Evolutionary conservation across 1,139 yeast genomes (phyloP).

Genomic region (Maudiozyma humilis): DNA sequence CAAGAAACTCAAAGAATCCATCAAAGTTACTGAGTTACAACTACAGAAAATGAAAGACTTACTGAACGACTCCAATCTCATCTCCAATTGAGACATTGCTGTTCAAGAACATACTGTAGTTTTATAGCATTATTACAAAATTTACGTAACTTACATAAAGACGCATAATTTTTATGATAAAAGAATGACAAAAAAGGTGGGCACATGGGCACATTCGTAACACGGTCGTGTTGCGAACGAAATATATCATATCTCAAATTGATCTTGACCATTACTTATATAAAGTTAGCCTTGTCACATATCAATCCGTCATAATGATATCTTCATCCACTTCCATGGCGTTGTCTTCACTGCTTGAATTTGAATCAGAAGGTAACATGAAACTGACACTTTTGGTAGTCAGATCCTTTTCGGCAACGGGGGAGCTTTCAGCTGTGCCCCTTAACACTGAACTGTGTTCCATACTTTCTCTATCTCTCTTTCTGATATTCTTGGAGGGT

Average conservation of each 20-base stretch:
- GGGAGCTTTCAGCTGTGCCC: not conserved
- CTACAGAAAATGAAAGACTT: slow-evolving; percentile 35
- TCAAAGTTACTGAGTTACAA: slow-evolving; percentile 46
- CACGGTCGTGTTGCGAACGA: too few species aligned
- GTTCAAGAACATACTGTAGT: too few species aligned
- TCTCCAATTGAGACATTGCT: not conserved
- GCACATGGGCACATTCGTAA: too few species aligned
- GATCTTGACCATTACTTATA: too few species aligned
- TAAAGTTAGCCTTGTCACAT: not conserved
- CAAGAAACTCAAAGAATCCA: slow-evolving; percentile 42
- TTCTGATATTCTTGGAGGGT: not conserved
- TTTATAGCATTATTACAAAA: too few species aligned
- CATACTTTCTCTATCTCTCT: slow-evolving; percentile 4
- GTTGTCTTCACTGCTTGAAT: slow-evolving; percentile 4
- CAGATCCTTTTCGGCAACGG: not conserved
- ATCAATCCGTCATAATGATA: slow-evolving; percentile 1
- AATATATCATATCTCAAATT: too few species aligned
- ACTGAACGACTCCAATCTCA: slow-evolving; percentile 6
- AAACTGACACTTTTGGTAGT: slow-evolving; percentile 17
- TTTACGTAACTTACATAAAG: too few species aligned
- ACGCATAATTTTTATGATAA: too few species aligned
- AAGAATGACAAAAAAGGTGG: too few species aligned
- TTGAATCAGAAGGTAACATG: slow-evolving; percentile 12
- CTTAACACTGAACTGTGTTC: slow-evolving; percentile 9
- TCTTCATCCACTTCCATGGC: slow-evolving; percentile 1